These are phyloP conservation scores for Taphrina betulina DNA, from an alignment of 1,139 yeast species.

Conservation along the genomic window DNA sequence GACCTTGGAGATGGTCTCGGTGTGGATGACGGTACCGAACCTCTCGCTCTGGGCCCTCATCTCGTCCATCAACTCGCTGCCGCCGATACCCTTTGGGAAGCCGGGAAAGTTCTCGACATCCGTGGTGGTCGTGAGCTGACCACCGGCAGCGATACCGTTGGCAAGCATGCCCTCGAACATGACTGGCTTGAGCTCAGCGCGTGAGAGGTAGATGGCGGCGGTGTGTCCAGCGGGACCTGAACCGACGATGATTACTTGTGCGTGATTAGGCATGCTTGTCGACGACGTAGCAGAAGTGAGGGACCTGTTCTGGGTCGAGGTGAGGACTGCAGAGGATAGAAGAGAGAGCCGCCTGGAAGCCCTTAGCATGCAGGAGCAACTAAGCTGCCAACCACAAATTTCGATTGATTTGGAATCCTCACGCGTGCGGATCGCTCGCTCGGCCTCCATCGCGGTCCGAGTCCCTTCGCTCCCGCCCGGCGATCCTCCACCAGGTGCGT, in stretches of 20 bases:
- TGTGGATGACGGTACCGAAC: conserved; percentile 89
- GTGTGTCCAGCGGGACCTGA: conserved; percentile 99
- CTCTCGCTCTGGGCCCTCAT: conserved; percentile 84
- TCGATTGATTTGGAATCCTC: too few species aligned
- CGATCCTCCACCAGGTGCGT: too few species aligned
- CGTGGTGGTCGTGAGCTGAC: conserved; percentile 96
- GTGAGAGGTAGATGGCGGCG: conserved; percentile 92
- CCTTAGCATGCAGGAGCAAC: too few species aligned
- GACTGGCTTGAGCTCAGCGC: conserved; percentile 94
- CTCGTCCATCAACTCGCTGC: conserved; percentile 83
- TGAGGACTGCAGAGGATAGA: conserved; percentile 11
- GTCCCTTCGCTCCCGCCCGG: too few species aligned
- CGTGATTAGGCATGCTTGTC: conserved; percentile 26
- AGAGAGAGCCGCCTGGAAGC: conserved; percentile 11
- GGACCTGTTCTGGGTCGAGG: conserved; percentile 2
- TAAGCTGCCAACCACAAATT: too few species aligned
- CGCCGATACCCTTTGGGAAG: conserved; percentile 91
- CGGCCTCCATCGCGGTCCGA: too few species aligned
- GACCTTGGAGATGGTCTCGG: conserved; percentile 90
- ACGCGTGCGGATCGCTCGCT: too few species aligned
- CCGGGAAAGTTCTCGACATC: conserved; percentile 97
- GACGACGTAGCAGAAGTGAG: background rate
- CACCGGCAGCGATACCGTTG: conserved; percentile 98
- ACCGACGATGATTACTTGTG: conserved; percentile 34
- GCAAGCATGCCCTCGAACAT: conserved; percentile 95